A percentile compares a stretch with the other conserved stretches of the same genome.
Conservation (phyloP, 345 rosid species). For the Populus simonii region DNA sequence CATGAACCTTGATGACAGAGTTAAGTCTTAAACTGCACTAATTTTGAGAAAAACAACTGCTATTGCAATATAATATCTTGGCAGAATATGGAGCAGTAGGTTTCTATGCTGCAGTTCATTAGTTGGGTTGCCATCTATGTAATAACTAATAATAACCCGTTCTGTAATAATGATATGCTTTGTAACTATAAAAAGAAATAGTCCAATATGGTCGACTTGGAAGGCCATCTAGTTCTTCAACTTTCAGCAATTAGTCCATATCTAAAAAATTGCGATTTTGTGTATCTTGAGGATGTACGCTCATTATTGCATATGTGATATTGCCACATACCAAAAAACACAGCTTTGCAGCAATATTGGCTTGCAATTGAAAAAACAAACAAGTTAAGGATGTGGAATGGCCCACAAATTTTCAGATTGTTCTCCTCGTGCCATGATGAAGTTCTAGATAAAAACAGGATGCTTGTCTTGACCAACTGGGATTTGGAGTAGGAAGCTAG, state of each 20-base stretch:
- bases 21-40: no score
- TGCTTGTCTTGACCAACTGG: neutral
- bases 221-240: neutral
- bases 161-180: neutral
- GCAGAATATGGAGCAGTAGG: neutral
- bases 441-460: neutral
- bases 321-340: neutral
- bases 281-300: neutral
- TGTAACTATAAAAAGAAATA: no score
- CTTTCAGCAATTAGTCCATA: neutral
- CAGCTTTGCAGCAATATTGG: neutral
- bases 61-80: neutral
- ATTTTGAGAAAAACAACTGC: no score
- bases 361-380: neutral
- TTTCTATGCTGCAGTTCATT: neutral
- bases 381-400: neutral
- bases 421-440: neutral
- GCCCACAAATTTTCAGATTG: neutral
- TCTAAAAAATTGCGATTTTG: neutral
- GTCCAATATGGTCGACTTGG: no score
- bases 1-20: no score
- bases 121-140: neutral
- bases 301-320: neutral
- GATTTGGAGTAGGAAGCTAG: neutral
- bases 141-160: no score